phyloP scores from a whole-genome alignment of 805 yeast species.

The Candida insectalens region DNA sequence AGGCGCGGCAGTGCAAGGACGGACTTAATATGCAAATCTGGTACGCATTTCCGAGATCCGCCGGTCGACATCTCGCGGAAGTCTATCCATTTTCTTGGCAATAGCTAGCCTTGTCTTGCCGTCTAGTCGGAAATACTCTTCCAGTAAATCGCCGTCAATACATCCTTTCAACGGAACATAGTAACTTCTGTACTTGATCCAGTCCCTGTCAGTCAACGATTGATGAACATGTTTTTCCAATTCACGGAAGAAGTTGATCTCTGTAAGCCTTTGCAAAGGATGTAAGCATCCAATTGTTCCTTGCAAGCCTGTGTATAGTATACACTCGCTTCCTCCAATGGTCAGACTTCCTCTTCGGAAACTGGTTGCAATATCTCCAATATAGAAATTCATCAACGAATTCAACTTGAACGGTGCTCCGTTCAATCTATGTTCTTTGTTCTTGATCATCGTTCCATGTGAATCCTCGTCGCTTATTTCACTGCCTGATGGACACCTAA shows the following conservation, averaged over 20 bases:
- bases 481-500: constrained; percentile 50
- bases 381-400: constrained; percentile 45
- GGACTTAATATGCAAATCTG: constrained; percentile 20
- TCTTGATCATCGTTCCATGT: constrained; percentile 29
- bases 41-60: constrained; percentile 43
- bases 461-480: constrained; percentile 41
- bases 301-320: constrained; percentile 67
- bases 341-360: constrained; percentile 45
- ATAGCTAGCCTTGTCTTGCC: constrained; percentile 27
- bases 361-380: constrained; percentile 64
- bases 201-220: constrained; percentile 56
- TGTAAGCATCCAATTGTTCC: constrained; percentile 72
- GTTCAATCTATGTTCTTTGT: constrained; percentile 27
- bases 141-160: constrained; percentile 85
- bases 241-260: constrained; percentile 45
- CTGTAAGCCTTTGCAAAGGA: constrained; percentile 57
- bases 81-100: constrained; percentile 33
- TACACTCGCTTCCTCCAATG: constrained; percentile 53
- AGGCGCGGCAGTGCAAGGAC: background rate
- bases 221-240: constrained; percentile 39
- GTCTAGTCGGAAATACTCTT: constrained; percentile 33
- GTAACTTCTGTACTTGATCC: constrained; percentile 60
- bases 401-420: constrained; percentile 45
- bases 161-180: constrained; percentile 71
- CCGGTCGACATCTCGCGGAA: constrained; percentile 39